phyloP scores from a whole-genome alignment of 2,329 filamentous ascomycete species.

The Clarireedia paspali region DNA sequence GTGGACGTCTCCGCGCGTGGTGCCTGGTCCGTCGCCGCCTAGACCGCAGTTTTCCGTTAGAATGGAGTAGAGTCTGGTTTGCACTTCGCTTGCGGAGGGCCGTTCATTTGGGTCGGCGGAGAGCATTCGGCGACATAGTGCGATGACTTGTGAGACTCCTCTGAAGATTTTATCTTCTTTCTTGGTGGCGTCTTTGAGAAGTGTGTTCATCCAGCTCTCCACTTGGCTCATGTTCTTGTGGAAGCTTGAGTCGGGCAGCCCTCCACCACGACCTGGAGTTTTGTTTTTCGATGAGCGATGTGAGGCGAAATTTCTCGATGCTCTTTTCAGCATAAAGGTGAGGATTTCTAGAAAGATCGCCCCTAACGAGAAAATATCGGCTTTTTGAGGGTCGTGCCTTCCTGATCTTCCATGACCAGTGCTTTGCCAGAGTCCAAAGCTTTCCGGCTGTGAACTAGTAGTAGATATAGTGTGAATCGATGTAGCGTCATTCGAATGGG shows the following conservation, averaged over 20 bases:
- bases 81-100: slow-evolving; percentile 45
- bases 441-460: slow-evolving; percentile 5
- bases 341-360: slow-evolving; percentile 67
- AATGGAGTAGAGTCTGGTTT: slow-evolving; percentile 44
- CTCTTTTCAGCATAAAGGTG: slow-evolving; percentile 61
- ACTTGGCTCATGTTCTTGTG: slow-evolving; percentile 64
- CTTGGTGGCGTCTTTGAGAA: slow-evolving; percentile 50
- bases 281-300: slow-evolving; percentile 61
- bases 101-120: slow-evolving; percentile 43
- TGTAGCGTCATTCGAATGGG: slow-evolving; percentile 15
- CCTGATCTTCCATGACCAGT: slow-evolving; percentile 22
- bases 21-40: not conserved
- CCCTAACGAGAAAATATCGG: slow-evolving; percentile 66
- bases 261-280: slow-evolving; percentile 41
- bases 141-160: slow-evolving; percentile 45
- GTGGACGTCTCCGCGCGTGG: slow-evolving; percentile 15
- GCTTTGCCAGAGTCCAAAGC: not conserved
- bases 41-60: slow-evolving; percentile 32
- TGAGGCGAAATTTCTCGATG: slow-evolving; percentile 55
- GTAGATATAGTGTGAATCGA: slow-evolving; percentile 21
- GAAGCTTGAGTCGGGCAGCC: slow-evolving; percentile 59
- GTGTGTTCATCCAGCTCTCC: slow-evolving; percentile 56
- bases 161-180: slow-evolving; percentile 39
- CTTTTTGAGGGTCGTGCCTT: slow-evolving; percentile 46
- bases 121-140: slow-evolving; percentile 48